phyloP scores from a whole-genome alignment of 2,329 filamentous ascomycete genomes.

The Akanthomyces lecanii region DNA sequence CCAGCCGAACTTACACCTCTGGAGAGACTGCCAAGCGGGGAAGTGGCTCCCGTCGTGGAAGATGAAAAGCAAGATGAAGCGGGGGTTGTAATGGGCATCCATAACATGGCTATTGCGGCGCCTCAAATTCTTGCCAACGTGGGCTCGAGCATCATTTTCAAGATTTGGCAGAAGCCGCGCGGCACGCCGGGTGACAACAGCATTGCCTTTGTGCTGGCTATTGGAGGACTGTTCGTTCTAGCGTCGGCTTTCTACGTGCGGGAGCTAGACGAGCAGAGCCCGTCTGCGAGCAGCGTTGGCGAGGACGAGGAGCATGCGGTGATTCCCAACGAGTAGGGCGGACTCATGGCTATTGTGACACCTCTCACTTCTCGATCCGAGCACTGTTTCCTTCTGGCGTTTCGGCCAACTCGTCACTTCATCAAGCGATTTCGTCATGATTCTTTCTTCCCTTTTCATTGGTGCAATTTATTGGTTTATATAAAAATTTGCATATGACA shows the following conservation, averaged over 20 bases:
- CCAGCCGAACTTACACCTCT: not conserved
- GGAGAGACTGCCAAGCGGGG: not conserved
- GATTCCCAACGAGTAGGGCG: constrained; percentile 16
- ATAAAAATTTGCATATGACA: not conserved
- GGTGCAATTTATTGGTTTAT: constrained; percentile 16
- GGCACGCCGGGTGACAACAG: constrained; percentile 81
- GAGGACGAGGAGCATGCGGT: constrained; percentile 42
- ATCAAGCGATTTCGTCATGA: not conserved
- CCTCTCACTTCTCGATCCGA: not conserved
- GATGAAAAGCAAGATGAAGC: constrained; percentile 67
- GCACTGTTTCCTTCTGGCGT: not conserved
- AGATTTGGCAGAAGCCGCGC: constrained; percentile 78
- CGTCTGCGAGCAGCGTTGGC: constrained; percentile 34
- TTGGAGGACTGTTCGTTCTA: constrained; percentile 76
- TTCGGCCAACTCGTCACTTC: not conserved
- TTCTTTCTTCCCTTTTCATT: not conserved
- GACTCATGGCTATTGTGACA: not conserved
- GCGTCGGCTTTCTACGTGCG: constrained; percentile 70
- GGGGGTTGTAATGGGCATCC: constrained; percentile 86
- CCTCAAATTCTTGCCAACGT: constrained; percentile 90
- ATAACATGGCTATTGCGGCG: constrained; percentile 90
- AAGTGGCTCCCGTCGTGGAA: constrained; percentile 24
- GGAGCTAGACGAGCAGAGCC: constrained; percentile 59
- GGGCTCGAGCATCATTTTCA: constrained; percentile 79
- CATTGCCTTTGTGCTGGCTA: constrained; percentile 79